phyloP scores from a whole-genome alignment of 2,329 filamentous ascomycete species.

The Xylariales sp. region DNA sequence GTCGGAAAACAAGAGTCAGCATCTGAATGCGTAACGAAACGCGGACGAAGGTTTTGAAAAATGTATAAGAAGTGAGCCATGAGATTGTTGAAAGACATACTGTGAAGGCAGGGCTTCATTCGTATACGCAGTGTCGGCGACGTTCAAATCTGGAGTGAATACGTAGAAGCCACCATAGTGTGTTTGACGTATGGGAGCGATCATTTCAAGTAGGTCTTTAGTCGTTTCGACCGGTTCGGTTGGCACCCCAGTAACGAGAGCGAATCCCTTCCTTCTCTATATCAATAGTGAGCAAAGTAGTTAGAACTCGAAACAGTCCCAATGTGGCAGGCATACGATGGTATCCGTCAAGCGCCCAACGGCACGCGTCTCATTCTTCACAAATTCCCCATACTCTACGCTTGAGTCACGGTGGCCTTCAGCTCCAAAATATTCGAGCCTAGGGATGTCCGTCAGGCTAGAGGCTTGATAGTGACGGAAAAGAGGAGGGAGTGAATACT shows the following conservation, averaged over 20 bases:
- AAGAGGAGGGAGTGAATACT: constrained; percentile 27
- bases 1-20: not conserved
- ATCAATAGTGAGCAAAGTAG: constrained; percentile 32
- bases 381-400: constrained; percentile 69
- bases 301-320: not conserved
- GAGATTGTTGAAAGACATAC: constrained; percentile 10
- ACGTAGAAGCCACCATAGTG: constrained; percentile 88
- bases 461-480: not conserved
- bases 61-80: not conserved
- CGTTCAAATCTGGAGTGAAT: constrained; percentile 88
- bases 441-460: constrained; percentile 23
- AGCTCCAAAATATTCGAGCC: constrained; percentile 47
- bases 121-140: constrained; percentile 93
- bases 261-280: constrained; percentile 78
- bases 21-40: not conserved
- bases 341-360: constrained; percentile 72
- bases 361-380: constrained; percentile 63
- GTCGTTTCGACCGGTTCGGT: constrained; percentile 74
- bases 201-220: constrained; percentile 78
- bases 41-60: not conserved
- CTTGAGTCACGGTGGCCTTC: constrained; percentile 51
- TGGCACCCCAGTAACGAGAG: constrained; percentile 78
- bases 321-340: constrained; percentile 59
- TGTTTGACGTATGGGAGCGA: constrained; percentile 87
- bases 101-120: constrained; percentile 84